Evolutionary conservation across 371 early-diverging fungal species (phyloP).

Genomic region (Massospora cicadina): DNA sequence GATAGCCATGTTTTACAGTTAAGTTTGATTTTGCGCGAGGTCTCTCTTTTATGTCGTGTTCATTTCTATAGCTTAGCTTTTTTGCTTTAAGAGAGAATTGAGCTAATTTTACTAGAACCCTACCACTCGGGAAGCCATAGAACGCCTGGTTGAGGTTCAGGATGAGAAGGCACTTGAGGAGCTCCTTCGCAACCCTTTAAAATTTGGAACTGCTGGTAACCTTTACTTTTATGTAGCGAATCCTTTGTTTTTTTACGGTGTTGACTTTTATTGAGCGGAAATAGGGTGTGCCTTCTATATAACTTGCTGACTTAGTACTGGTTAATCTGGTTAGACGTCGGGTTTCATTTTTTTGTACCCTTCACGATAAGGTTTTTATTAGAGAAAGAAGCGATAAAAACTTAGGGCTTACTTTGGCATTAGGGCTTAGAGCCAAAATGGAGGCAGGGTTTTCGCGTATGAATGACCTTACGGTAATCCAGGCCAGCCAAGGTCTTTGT

Average conservation of each 20-base stretch:
- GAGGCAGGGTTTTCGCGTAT: conserved; percentile 90
- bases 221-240: background rate
- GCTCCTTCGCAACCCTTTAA: conserved; percentile 51
- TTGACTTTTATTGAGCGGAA: too few species aligned
- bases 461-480: conserved; percentile 85
- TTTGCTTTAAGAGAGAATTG: background rate
- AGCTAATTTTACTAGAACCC: conserved; percentile 29
- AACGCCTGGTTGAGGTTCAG: conserved; percentile 25
- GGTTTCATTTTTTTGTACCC: background rate
- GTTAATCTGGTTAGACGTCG: too few species aligned
- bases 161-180: conserved; percentile 36
- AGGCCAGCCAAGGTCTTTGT: conserved; percentile 62
- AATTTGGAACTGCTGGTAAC: conserved; percentile 78
- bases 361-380: conserved; percentile 1
- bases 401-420: background rate
- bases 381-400: background rate
- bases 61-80: background rate
- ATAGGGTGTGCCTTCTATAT: too few species aligned
- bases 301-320: too few species aligned
- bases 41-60: too few species aligned
- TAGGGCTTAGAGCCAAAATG: conserved; percentile 81
- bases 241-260: background rate
- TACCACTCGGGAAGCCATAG: conserved; percentile 41
- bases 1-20: too few species aligned
- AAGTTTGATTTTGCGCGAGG: too few species aligned